These are phyloP conservation scores for Bremia lactucae DNA, from an alignment of 352 stramenopile species.

Conservation along the genomic window DNA sequence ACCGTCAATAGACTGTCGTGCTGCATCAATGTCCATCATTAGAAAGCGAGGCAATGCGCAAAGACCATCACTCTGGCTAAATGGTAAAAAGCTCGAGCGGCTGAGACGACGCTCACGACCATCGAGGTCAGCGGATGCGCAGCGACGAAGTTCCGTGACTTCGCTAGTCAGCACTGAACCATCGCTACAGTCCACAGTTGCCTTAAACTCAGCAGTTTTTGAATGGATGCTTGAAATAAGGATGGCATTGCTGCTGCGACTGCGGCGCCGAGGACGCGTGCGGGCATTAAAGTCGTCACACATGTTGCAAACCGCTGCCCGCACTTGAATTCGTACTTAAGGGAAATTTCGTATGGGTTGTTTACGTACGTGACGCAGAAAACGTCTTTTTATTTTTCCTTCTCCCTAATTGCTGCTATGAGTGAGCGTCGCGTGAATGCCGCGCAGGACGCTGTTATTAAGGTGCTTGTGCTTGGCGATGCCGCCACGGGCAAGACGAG, in stretches of 20 bases:
- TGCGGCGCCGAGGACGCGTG: conserved; percentile 20
- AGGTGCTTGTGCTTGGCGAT: conserved; percentile 87
- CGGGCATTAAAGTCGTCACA: conserved; percentile 14
- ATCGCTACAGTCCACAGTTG: conserved; percentile 4
- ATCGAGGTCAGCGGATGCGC: conserved; percentile 22
- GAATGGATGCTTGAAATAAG: conserved; percentile 59
- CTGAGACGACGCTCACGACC: conserved; percentile 18
- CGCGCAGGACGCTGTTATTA: conserved; percentile 84
- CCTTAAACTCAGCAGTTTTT: conserved; percentile 6
- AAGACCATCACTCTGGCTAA: conserved; percentile 12
- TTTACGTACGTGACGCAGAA: too few relatives aligned
- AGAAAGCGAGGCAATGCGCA: conserved; percentile 26
- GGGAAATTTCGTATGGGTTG: too few relatives aligned
- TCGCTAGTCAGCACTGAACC: conserved; percentile 19
- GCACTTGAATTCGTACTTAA: background rate
- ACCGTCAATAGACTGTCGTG: conserved; percentile 26
- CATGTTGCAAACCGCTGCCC: conserved; percentile 7
- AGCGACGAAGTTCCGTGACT: conserved; percentile 31
- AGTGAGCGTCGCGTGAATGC: conserved; percentile 58
- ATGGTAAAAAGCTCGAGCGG: conserved; percentile 19
- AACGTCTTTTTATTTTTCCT: background rate
- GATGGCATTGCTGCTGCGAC: conserved; percentile 83
- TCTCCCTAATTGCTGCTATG: conserved; percentile 21
- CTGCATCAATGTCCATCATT: conserved; percentile 43
- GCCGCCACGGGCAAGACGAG: conserved; percentile 88